Base-by-base conservation (phyloP, 495 filamentous ascomycete genomes). In the Letharia columbiana region DNA sequence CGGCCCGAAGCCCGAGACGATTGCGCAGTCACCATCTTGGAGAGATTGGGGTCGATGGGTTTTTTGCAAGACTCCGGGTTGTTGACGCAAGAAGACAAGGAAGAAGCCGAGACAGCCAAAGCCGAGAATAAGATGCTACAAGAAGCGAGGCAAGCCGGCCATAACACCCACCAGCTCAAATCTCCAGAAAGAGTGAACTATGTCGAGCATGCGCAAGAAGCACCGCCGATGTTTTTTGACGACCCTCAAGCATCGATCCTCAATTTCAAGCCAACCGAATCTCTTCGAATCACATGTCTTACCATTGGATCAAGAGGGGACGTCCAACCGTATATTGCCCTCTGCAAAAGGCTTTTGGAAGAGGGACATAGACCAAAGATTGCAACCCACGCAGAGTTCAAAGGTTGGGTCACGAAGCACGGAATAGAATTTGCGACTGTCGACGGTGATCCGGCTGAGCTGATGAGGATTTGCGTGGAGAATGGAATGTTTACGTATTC, bases 301-400 rank as follows among this genome's bases (percentile, higher is more conserved):
- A 98, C 94, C 0, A 98, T 98, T 66, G 94, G 94, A 35, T 96
- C 93, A 4, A 84, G 94, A 40, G 94, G 94, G 35, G 94, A 98
- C 74, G 94, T 98, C 11, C 94, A 98, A 69, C 94, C 94, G 1
- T 98, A 97, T 73, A 98, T 98, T 73, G 91, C 95, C 8, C 79
- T 98, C 20, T 98, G 94, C 78, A 96, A 96, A 74, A 90, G 90
- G 4, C 78, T 98, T 13, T 77, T 95, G 50, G 87, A 86, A 2
- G 93, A 98, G 68, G 94, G 94, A 7, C 95, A 98, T 71, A 84
- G 80, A 60, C 85, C 89, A 4, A 88, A 84, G 71, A 98, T 98
- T 70, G 94, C 94, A 13, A 98, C 94, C 0, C 94, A 98, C 75
- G 78, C 77, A 12, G 92, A 98, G 75, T 98, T 97, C 75, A 84